Percentiles rank a stretch among this genome's conserved stretches.
These are phyloP conservation scores for Malus sylvestris DNA, from an alignment of 306 rosid genomes.

Conservation along the genomic window DNA sequence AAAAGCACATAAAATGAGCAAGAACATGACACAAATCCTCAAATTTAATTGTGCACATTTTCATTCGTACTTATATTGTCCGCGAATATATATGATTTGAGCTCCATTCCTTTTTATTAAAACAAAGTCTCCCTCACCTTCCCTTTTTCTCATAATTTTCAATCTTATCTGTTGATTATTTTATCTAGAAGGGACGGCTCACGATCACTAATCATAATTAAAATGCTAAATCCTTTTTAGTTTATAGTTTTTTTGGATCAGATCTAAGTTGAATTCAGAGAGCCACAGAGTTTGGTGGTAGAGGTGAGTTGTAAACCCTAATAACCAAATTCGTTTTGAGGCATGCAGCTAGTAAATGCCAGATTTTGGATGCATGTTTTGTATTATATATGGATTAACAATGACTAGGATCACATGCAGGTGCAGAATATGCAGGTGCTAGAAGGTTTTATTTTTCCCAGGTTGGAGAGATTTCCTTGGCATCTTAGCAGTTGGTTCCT, in stretches of 20 bases:
- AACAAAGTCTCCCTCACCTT: conserved; percentile 3
- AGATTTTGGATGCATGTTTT: neutral
- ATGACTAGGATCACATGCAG: neutral
- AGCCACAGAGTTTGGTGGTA: neutral
- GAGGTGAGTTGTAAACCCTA: neutral
- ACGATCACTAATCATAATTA: neutral
- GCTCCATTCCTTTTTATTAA: neutral
- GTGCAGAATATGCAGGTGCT: neutral
- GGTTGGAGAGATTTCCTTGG: neutral
- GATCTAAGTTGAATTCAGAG: conserved; percentile 2
- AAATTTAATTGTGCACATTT: neutral
- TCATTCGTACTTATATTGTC: conserved; percentile 22
- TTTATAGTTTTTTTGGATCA: conserved; percentile 7
- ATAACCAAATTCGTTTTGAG: neutral
- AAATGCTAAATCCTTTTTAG: neutral
- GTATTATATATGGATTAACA: neutral
- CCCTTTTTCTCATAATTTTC: neutral
- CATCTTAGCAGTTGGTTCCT: neutral
- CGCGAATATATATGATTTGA: conserved; percentile 20
- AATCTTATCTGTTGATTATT: neutral
- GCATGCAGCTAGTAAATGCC: neutral
- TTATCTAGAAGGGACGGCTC: neutral
- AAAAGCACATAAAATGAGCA: neutral
- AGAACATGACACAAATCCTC: conserved; percentile 2
- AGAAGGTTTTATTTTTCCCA: neutral